Evolutionary conservation across 1,284 basidiomycete species (phyloP), one percentile per base, ranked within the genome.

Genomic region (Trichosporon inkin): DNA sequence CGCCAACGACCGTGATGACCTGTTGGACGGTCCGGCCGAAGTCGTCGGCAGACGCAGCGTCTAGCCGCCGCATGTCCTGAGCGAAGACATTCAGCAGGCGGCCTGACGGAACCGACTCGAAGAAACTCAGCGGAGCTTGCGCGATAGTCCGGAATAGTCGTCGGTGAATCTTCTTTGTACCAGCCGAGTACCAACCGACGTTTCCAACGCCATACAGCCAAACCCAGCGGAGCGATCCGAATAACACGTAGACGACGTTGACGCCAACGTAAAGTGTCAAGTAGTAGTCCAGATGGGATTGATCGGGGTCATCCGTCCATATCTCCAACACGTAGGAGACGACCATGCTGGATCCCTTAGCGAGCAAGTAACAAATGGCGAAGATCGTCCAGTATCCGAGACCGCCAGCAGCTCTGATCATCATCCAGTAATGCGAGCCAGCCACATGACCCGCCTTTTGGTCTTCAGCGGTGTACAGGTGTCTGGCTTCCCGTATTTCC

Each of bases 41-140:
- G 1, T 85, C 84, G 68, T 89, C 76, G 7, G 71, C 72, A 16
- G 70, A 61, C 40, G 56, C 38, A 28, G 66, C 86, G 71, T 62
- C 87, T 74, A 59, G 83, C 82, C 69, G 84, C 71, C 58, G 85
- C 81, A 66, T 85, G 78, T 64, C 87, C 81, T 85, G 62, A 51
- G 61, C 65, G 63, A 76, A 74, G 28, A 81, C 70, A 65, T 79
- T 80, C 67, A 83, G 74, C 56, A 84, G 71, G 63, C 76, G 75
- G 76, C 90, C 90, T 60, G 88, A 82, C 0, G 90, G 90, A 0
- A 89, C 92, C 0, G 86, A 88, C 67, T 93, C 90, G 70, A 91
- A 92, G 78, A 89, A 91, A 3, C 85, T 82, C 49, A 87, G 79
- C 0, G 89, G 88, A 0, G 88, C 88, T 10, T 81, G 78, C 20